Conservation (phyloP, 345 rosid species). For the Citrus sinensis region DVS_A1.0 CM039168.1:27275001-27275500, state of each 20-base stretch:
- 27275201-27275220: slow-evolving; percentile 13
- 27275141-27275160: slow-evolving; percentile 21
- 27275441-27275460: slow-evolving; percentile 10
- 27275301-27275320: slow-evolving; percentile 42
- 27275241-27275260: not conserved
- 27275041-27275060: not conserved
- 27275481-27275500: not conserved
- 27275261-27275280: slow-evolving; percentile 6
- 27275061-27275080: not conserved
- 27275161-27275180: slow-evolving; percentile 25
- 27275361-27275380: slow-evolving; percentile 91
- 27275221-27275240: slow-evolving; percentile 19
- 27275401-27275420: slow-evolving; percentile 40
- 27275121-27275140: slow-evolving; percentile 25
- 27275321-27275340: slow-evolving; percentile 49
- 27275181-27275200: slow-evolving; percentile 18
- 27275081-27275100: slow-evolving; percentile 23
- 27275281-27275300: slow-evolving; percentile 32
- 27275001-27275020: not conserved
- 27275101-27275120: slow-evolving; percentile 27
- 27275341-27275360: slow-evolving; percentile 54
- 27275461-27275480: slow-evolving; percentile 6
- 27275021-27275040: not conserved
- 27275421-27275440: slow-evolving; percentile 17
- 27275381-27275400: slow-evolving; percentile 71